Base-by-base conservation (phyloP, 495 filamentous ascomycete species). In the Coniosporium apollinis region DNA sequence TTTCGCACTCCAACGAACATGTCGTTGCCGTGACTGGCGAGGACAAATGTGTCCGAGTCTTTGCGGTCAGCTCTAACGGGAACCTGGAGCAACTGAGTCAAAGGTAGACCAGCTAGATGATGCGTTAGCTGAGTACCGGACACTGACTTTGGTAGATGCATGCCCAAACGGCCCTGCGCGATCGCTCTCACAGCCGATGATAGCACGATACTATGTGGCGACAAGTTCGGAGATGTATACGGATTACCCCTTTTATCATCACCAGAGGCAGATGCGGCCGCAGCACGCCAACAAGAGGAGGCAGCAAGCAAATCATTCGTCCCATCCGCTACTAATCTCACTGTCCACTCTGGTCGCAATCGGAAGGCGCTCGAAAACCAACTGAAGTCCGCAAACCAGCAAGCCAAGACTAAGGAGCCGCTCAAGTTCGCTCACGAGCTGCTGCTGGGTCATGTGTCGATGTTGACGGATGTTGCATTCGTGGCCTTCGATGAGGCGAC, bases 141-240 rank as follows among this genome's bases (percentile, higher is more conserved):
- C n/a, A 13, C 24, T 26, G 24, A 26, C 24, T 26, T 24, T 14
- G 31, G 3, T 47, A 92, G 84, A 56, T 56, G 54, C 39, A 91
- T 94, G 82, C 80, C 85, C 26, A 94, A 94, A 58, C 74, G 85
- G 28, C 82, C 81, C 19, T 82, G 73, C 50, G 69, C 79, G 30
- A 54, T 97, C 37, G 58, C 66, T 31, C 55, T 94, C 30, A 74
- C 79, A 1, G 47, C 65, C 16, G 72, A 84, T 51, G 67, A 73
- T 28, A 58, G 57, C 2, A 80, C 66, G 2, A 81, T 96, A 39
- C 55, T 96, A 19, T 73, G 66, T 37, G 84, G 72, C 21, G 91
- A 97, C 57, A 97, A 96, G 51, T 94, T 93, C 49, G 89, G 89
- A 21, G 89, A 97, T 57, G 87, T 93, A 39, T 94, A 89, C 54